A percentile compares a stretch with the other conserved stretches of the same genome.
Evolutionary conservation across 768 basidiomycete genomes (phyloP).

Genomic region (Tulasnella sp.): DNA sequence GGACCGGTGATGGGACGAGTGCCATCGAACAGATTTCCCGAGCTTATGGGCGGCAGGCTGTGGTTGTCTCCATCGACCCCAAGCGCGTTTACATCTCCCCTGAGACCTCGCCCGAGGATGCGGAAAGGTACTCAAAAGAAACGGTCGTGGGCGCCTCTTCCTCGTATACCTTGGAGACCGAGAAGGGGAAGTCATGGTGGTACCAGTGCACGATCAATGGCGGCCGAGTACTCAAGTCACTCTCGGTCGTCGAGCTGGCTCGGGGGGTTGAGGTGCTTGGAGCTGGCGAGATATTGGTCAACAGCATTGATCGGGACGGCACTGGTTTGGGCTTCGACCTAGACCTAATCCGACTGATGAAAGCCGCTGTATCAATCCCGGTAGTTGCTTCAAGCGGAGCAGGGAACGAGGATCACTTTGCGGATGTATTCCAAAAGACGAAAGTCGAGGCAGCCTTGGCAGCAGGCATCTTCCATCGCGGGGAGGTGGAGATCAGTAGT

Average conservation of each 20-base stretch:
- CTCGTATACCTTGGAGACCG: conserved; percentile 50
- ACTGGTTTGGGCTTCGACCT: conserved; percentile 89
- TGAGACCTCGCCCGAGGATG: background rate
- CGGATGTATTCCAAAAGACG: conserved; percentile 76
- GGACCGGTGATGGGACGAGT: conserved; percentile 51
- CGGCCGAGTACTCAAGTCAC: conserved; percentile 72
- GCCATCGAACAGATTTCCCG: conserved; percentile 90
- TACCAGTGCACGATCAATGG: conserved; percentile 97
- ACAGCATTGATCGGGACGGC: conserved; percentile 95
- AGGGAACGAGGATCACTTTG: conserved; percentile 75
- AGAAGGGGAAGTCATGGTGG: conserved; percentile 86
- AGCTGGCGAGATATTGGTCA: conserved; percentile 91
- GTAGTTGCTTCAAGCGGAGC: conserved; percentile 95
- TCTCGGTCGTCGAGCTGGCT: conserved; percentile 90
- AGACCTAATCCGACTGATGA: conserved; percentile 73
- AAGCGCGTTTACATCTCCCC: conserved; percentile 73
- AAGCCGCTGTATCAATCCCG: conserved; percentile 73
- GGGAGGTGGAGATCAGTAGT: conserved; percentile 75
- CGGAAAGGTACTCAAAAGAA: conserved; percentile 30
- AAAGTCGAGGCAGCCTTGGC: conserved; percentile 87
- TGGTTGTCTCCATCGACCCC: conserved; percentile 96
- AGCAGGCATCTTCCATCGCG: conserved; percentile 94
- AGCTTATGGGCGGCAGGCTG: conserved; percentile 91
- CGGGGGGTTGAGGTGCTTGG: conserved; percentile 85
- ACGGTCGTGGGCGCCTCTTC: conserved; percentile 67